Conservation (phyloP, 108 stramenopile species). For the Schizochytrium sp. region DNA sequence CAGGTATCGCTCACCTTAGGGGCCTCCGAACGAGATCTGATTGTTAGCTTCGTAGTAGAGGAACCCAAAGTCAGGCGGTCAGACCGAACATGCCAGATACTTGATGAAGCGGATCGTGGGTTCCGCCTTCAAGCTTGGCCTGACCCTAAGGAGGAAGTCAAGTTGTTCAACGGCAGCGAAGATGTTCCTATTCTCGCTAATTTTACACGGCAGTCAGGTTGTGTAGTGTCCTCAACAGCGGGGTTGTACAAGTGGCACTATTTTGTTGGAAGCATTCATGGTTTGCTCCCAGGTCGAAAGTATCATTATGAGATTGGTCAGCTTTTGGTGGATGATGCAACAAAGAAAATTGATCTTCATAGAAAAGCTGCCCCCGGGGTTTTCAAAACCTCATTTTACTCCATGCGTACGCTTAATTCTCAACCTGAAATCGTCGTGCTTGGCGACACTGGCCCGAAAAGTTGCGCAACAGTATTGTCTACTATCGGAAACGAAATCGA, state of each 20-base stretch:
- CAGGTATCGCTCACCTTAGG: too few relatives aligned
- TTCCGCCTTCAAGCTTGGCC: too few relatives aligned
- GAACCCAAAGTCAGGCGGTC: too few relatives aligned
- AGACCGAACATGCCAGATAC: too few relatives aligned
- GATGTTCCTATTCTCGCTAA: too few relatives aligned
- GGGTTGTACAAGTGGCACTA: conserved; percentile 46
- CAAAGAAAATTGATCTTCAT: not conserved
- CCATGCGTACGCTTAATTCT: not conserved
- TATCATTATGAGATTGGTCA: conserved; percentile 43
- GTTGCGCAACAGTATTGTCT: not conserved
- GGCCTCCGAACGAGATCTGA: too few relatives aligned
- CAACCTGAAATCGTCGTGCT: not conserved
- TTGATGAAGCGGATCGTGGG: too few relatives aligned
- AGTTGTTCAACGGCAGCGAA: too few relatives aligned
- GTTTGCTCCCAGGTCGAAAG: not conserved
- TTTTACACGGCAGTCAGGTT: not conserved
- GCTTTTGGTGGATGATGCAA: not conserved
- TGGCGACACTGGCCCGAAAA: conserved; percentile 2
- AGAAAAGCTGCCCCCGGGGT: not conserved
- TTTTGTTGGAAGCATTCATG: not conserved
- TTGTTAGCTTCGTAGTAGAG: too few relatives aligned
- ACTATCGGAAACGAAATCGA: not conserved
- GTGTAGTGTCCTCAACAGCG: conserved; percentile 15
- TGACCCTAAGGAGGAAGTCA: too few relatives aligned
- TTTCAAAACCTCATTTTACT: not conserved